Conservation (phyloP, 495 filamentous ascomycete genomes). For the Xylaria palmicola region DNA sequence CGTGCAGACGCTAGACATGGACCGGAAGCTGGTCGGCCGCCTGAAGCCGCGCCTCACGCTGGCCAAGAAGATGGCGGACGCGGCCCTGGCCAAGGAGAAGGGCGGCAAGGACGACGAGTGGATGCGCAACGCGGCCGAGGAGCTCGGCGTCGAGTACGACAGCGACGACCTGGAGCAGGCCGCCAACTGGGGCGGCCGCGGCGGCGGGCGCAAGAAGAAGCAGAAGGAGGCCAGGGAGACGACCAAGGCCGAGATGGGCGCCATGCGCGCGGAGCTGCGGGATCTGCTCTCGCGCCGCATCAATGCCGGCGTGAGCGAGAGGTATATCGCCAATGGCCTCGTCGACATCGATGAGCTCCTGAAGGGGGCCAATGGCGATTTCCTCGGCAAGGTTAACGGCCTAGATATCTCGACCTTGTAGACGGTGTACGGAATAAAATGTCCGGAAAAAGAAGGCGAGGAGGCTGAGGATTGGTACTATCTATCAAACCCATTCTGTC, state of each 20-base stretch:
- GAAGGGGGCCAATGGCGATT: constrained; percentile 52
- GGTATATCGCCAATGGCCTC: constrained; percentile 76
- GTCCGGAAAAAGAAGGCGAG: background rate
- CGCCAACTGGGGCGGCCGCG: constrained; percentile 61
- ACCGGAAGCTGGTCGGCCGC: constrained; percentile 72
- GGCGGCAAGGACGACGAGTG: constrained; percentile 79
- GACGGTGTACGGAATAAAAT: background rate
- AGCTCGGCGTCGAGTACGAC: constrained; percentile 91
- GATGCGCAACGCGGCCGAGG: constrained; percentile 81
- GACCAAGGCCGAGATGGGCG: constrained; percentile 68
- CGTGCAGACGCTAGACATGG: constrained; percentile 76
- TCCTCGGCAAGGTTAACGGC: constrained; percentile 42
- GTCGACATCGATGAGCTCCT: constrained; percentile 82
- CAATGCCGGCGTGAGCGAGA: constrained; percentile 89
- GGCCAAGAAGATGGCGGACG: constrained; percentile 82
- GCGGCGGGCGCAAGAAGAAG: constrained; percentile 67
- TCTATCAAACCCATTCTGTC: too few relatives aligned
- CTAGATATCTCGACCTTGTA: constrained; percentile 38
- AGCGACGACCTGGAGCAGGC: constrained; percentile 73
- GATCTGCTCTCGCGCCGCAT: constrained; percentile 69
- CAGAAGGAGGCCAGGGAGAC: constrained; percentile 67
- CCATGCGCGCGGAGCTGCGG: constrained; percentile 61
- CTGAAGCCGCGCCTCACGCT: constrained; percentile 72
- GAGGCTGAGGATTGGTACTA: background rate
- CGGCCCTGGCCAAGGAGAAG: constrained; percentile 81